Evolutionary conservation across 2,329 filamentous ascomycete species (phyloP), one percentile per base, ranked within the genome.

Genomic region (Colletotrichum gloeosporioides): DNA sequence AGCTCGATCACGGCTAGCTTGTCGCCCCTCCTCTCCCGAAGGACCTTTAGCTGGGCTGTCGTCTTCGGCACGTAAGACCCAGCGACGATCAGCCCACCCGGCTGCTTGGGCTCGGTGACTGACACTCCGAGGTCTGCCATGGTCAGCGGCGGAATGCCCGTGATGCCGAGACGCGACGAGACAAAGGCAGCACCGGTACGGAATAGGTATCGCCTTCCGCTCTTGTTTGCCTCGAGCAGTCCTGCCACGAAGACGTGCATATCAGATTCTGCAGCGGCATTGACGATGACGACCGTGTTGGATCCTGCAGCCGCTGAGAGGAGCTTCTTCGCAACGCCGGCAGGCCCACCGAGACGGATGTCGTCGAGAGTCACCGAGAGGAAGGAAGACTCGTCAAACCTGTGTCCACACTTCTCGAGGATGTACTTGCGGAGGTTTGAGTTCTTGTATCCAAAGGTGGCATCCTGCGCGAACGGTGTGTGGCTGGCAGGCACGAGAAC

Each of bases 41-140:
- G 71, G 3, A 68, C 49, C 34, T 77, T 76, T 5, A 80, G 73
- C 61, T 80, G 77, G 2, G 88, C 86, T 0, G 90, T 92, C 0
- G 90, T 92, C 77, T 92, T 92, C 4, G 90, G 89, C 0, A 92
- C 90, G 61, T 92, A 92, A 0, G 88, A 90, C 0, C 91, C 90
- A 0, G 89, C 90, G 18, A 92, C 86, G 22, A 92, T 86, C 1
- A 92, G 79, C 0, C 90, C 90, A 0, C 90, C 90, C 2, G 77
- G 64, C 31, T 72, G 69, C 31, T 74, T 66, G 32, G 39, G 15
- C 8, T 71, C 65, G 3, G 49, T 73, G 1, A 81, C 81, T 0
- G 82, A 82, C 0, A 88, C 80, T 0, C 84, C 77, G 0, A 92
- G 81, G 29, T 90, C 84, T 0, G 80, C 77, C 0, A 88, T 86